Evolutionary conservation across 2,329 filamentous ascomycete genomes (phyloP).

Genomic region (Leptoxyphium fumago): DNA sequence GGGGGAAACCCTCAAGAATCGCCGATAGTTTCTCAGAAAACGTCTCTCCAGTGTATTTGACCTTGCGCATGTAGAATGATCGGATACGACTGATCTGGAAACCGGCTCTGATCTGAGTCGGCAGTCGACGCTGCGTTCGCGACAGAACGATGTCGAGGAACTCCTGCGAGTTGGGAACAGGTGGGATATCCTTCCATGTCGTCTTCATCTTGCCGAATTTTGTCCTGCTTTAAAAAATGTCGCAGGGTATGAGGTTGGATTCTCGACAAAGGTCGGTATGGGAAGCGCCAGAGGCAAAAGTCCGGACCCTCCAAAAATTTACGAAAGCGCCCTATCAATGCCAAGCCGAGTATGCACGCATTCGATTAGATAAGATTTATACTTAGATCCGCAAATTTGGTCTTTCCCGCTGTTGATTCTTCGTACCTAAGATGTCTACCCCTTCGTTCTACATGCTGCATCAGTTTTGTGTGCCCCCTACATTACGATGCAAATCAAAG

Average conservation of each 20-base stretch:
- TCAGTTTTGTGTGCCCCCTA: too few species aligned
- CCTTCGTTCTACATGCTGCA: too few species aligned
- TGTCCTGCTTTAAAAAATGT: background rate
- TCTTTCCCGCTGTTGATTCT: too few species aligned
- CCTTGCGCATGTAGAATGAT: conserved; percentile 91
- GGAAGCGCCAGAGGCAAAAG: background rate
- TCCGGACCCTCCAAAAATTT: background rate
- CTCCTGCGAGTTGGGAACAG: conserved; percentile 69
- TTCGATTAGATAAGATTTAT: background rate
- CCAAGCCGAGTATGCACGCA: background rate
- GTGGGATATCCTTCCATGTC: conserved; percentile 40
- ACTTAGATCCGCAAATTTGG: background rate
- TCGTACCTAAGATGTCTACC: too few species aligned
- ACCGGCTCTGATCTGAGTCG: conserved; percentile 87
- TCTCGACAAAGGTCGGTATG: background rate
- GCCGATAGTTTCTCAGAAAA: conserved; percentile 85
- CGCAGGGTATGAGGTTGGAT: background rate
- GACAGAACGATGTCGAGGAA: conserved; percentile 96
- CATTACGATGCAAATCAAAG: background rate
- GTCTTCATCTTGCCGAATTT: conserved; percentile 36
- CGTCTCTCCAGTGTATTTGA: conserved; percentile 96
- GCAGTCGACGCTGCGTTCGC: conserved; percentile 79
- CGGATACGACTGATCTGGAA: conserved; percentile 94
- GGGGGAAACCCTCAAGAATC: conserved; percentile 86
- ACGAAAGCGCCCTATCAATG: background rate